phyloP scores from a whole-genome alignment of 1,284 basidiomycete genomes.

The Puccinia polysora region DNA sequence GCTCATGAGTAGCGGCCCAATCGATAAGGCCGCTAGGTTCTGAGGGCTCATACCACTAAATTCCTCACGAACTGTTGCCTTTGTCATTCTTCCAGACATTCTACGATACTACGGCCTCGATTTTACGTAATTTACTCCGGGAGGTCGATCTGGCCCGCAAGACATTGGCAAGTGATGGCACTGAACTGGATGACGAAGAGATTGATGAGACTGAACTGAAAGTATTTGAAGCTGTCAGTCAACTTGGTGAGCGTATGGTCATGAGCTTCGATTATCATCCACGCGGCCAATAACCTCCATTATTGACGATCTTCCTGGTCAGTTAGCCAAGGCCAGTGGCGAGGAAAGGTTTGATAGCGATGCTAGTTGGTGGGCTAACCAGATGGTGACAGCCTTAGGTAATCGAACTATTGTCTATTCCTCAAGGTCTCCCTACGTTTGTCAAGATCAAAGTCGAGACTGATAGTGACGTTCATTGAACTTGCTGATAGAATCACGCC shows the following conservation, averaged over 20 bases:
- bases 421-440: not conserved
- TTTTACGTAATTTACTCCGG: not conserved
- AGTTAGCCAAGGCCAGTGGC: conserved; percentile 19
- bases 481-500: conserved; percentile 3
- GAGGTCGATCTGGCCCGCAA: conserved; percentile 13
- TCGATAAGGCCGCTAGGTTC: too few relatives aligned
- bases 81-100: conserved; percentile 8
- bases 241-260: not conserved
- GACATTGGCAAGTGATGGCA: not conserved
- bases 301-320: not conserved
- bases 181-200: conserved; percentile 22
- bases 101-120: not conserved
- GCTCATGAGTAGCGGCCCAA: not conserved
- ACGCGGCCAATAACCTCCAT: not conserved
- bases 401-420: not conserved
- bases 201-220: conserved; percentile 27
- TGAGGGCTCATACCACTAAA: too few relatives aligned
- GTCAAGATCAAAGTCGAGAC: too few relatives aligned
- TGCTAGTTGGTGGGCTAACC: conserved; percentile 18
- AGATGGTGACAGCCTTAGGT: conserved; percentile 2
- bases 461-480: too few relatives aligned
- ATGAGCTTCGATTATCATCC: not conserved
- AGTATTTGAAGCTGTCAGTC: conserved; percentile 27
- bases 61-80: not conserved
- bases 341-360: conserved; percentile 32